phyloP scores from a whole-genome alignment of 352 stramenopile species.

The Globisporangium perplexum region DNA sequence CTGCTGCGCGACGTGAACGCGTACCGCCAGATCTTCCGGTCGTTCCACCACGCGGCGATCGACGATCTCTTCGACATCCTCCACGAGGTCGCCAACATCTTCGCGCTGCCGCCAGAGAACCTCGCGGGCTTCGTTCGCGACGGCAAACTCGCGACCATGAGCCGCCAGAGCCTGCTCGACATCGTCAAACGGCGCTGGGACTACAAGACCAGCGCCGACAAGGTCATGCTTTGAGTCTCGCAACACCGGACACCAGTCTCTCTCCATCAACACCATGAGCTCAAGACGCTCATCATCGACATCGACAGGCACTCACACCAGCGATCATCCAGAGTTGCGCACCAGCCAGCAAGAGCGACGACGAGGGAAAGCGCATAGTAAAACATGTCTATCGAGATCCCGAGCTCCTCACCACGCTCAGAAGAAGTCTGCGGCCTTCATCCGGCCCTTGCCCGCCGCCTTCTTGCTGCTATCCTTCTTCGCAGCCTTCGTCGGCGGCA shows the following conservation, averaged over 20 bases:
- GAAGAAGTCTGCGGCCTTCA: constrained; percentile 71
- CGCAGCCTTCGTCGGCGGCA: constrained; percentile 13
- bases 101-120: constrained; percentile 70
- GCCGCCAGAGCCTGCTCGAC: constrained; percentile 48
- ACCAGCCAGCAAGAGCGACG: no score
- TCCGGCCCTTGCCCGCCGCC: constrained; percentile 40
- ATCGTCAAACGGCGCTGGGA: constrained; percentile 78
- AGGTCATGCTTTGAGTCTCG: constrained; percentile 39
- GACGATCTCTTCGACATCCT: constrained; percentile 74
- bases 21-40: constrained; percentile 62
- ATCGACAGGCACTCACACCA: no score
- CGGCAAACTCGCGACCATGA: constrained; percentile 59
- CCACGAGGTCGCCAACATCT: constrained; percentile 78
- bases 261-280: no score
- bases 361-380: background rate
- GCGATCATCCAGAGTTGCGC: no score
- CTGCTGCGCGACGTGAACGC: constrained; percentile 74
- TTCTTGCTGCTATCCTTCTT: constrained; percentile 45
- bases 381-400: background rate
- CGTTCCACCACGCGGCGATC: constrained; percentile 32
- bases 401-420: constrained; percentile 14
- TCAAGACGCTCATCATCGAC: background rate
- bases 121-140: constrained; percentile 73
- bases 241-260: no score
- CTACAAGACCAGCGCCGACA: constrained; percentile 77